Evolutionary conservation across 495 filamentous ascomycete species (phyloP).

Genomic region (Sabuloglossum arenarium): DNA sequence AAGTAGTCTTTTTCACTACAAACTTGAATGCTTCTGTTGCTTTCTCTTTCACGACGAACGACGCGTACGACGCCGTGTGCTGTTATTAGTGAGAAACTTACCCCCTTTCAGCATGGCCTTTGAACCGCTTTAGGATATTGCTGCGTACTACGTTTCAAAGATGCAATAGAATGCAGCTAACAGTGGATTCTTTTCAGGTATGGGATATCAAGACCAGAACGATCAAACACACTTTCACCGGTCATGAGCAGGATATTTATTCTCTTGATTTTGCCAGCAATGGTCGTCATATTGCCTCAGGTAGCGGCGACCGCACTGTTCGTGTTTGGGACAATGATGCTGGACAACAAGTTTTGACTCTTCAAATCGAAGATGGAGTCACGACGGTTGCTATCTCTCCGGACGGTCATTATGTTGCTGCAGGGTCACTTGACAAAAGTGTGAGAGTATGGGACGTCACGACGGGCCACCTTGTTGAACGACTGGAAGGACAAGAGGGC

Average conservation of each 20-base stretch:
- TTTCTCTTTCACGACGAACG: neutral
- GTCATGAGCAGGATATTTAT: constrained; percentile 87
- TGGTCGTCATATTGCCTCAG: constrained; percentile 72
- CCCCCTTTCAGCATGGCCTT: neutral
- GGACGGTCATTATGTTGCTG: constrained; percentile 67
- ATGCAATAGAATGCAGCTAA: neutral
- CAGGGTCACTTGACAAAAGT: constrained; percentile 76
- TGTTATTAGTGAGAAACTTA: neutral
- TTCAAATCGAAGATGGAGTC: constrained; percentile 77
- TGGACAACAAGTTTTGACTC: constrained; percentile 47
- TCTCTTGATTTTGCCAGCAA: constrained; percentile 81
- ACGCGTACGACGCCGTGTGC: neutral
- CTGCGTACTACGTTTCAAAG: neutral
- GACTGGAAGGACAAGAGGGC: constrained; percentile 66
- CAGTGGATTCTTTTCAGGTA: constrained; percentile 29
- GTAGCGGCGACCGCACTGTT: constrained; percentile 72
- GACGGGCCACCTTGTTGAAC: constrained; percentile 61
- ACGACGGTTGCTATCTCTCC: constrained; percentile 86
- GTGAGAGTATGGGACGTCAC: constrained; percentile 76
- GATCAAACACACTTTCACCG: constrained; percentile 64
- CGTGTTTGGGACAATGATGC: constrained; percentile 76
- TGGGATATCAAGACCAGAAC: constrained; percentile 63
- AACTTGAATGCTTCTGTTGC: no score
- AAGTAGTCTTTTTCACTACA: constrained; percentile 17
- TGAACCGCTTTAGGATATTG: neutral